Evolutionary conservation across 2,329 filamentous ascomycete genomes (phyloP).

Genomic region (Chalaropsis ovoidea): DNA sequence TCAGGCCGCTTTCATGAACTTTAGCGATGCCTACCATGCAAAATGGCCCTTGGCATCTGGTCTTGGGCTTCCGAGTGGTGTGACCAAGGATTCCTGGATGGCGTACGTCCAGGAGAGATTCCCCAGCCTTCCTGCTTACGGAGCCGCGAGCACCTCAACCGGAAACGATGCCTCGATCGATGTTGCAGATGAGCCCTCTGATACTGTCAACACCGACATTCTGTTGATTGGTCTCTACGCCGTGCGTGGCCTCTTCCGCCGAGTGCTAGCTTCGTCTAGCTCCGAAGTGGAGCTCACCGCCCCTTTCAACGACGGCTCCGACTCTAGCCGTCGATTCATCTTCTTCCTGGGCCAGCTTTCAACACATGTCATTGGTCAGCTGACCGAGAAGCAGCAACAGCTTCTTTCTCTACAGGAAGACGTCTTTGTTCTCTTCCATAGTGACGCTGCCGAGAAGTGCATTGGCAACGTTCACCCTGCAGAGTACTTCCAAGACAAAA

Average conservation of each 20-base stretch:
- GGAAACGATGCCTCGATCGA: constrained; percentile 7
- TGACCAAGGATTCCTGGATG: constrained; percentile 29
- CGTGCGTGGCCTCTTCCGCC: constrained; percentile 17
- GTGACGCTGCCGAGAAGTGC: constrained; percentile 16
- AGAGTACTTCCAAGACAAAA: constrained; percentile 18
- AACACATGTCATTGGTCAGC: constrained; percentile 33
- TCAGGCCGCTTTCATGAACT: constrained; percentile 33
- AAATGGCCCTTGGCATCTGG: constrained; percentile 24
- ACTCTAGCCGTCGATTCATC: constrained; percentile 19
- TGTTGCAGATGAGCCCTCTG: constrained; percentile 1
- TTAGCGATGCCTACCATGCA: constrained; percentile 36
- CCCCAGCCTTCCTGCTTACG: constrained; percentile 29
- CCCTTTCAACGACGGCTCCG: constrained; percentile 21
- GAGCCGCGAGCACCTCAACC: neutral
- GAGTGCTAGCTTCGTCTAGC: neutral
- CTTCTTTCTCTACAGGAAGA: constrained; percentile 31
- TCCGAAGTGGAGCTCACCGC: neutral
- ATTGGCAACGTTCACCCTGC: neutral
- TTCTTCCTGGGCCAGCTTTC: constrained; percentile 29
- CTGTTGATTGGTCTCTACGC: constrained; percentile 20
- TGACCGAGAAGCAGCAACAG: constrained; percentile 34
- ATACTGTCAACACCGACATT: constrained; percentile 19
- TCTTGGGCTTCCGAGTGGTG: constrained; percentile 25
- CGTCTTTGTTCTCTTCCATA: constrained; percentile 35
- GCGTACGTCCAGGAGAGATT: constrained; percentile 30